These are phyloP conservation scores for Trypanosoma mega DNA, from an alignment of 208 protist species.

Conservation along the genomic window DNA sequence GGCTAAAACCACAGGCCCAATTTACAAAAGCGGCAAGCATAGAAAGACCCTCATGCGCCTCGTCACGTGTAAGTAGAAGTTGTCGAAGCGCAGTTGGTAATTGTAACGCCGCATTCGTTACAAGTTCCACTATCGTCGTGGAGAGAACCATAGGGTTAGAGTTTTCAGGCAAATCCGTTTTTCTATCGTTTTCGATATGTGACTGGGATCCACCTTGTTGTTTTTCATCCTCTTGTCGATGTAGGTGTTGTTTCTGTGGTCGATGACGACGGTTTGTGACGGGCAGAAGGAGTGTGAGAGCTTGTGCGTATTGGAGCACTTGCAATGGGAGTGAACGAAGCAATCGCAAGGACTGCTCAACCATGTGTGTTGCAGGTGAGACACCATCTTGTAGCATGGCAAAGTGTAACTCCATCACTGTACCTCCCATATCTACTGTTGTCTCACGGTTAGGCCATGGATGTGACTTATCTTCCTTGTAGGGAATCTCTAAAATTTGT, in stretches of 20 bases:
- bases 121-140: background rate
- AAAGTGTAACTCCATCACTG: constrained; percentile 22
- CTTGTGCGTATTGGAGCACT: constrained; percentile 28
- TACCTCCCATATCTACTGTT: background rate
- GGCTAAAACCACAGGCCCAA: constrained; percentile 22
- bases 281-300: constrained; percentile 28
- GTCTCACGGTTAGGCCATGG: background rate
- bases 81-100: constrained; percentile 1
- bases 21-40: constrained; percentile 26
- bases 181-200: background rate
- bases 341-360: constrained; percentile 24
- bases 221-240: background rate
- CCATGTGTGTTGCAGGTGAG: constrained; percentile 5
- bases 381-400: constrained; percentile 33
- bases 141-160: too few relatives aligned
- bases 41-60: constrained; percentile 13
- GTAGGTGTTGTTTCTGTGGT: background rate
- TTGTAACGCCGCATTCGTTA: constrained; percentile 10
- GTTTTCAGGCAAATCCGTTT: background rate
- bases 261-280: constrained; percentile 13
- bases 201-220: background rate
- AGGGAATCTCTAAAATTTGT: constrained; percentile 9
- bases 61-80: constrained; percentile 6
- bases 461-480: background rate
- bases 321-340: constrained; percentile 15